Base-by-base conservation (phyloP, 345 rosid species). In the Dimocarpus longan region DNA sequence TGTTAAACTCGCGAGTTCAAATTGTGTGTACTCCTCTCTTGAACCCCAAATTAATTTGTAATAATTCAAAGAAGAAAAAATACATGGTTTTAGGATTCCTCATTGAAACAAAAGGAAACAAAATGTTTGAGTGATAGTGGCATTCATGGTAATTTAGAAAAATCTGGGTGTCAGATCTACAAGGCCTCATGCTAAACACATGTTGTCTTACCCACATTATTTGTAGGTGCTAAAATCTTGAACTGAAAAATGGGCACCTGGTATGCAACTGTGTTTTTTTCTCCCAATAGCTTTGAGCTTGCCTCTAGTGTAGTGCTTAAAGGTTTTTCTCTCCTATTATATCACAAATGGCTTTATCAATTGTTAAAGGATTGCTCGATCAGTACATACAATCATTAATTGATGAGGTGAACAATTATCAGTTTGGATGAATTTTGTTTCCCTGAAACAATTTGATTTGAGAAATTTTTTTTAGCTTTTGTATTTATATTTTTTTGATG, bases 311-410 rank as follows among this genome's bases (percentile, higher is more conserved):
- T 40, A 43, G 39, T 37, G 12, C 37, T 72, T 26, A 43, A 21
- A 54, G 50, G 13, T 79, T 81, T 81, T 76, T 15, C 26, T 56
- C 50, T 2, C 57, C 50, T 32, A 32, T 40, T 52, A 57, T 74
- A 67, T 66, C 68, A 77, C 62, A 82, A 86, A 86, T 88, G 90
- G 89, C 90, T 70, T 46, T 88, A 72, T 67, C 84, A 52, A 88
- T 88, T 71, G 82, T 87, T 60, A 83, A 79, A 73, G 86, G 71
- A 52, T 73, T 86, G 74, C 89, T 84, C 48, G 82, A 90, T 71
- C 80, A 76, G 66, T 85, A 90, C 76, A 54, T 82, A 64, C 74
- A 83, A 68, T 87, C 90, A 68, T 77, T 88, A 77, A 63, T 84
- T 56, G 84, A 83, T 66, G 88, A 89, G 91, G 93, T 87, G 73